A percentile compares a stretch with the other conserved stretches of the same genome.
phyloP scores from a whole-genome alignment of 257 asterid species.

The Solanum raphanifolium region DNA sequence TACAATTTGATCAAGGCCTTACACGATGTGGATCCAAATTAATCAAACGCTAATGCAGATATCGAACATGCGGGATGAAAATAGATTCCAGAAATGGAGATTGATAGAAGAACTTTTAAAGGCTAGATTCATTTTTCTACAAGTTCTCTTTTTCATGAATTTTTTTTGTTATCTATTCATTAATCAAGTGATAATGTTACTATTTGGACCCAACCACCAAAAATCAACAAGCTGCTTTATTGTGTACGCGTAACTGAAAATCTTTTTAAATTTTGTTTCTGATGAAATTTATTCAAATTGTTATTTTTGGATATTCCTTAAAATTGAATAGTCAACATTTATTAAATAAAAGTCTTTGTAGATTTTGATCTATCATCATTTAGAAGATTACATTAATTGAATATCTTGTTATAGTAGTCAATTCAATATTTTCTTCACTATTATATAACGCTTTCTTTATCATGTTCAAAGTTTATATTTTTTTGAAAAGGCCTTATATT shows the following conservation, averaged over 20 bases:
- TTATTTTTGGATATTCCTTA: background rate
- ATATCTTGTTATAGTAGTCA: background rate
- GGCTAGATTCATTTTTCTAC: background rate
- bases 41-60: no score
- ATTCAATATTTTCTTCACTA: background rate
- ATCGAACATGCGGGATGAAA: no score
- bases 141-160: no score
- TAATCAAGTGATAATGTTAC: no score
- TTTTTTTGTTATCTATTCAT: no score
- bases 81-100: background rate
- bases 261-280: no score
- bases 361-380: background rate
- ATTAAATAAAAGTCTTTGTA: background rate
- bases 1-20: no score
- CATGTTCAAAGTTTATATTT: background rate
- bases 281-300: no score
- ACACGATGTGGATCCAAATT: no score
- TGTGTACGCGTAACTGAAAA: no score
- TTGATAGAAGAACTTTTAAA: background rate
- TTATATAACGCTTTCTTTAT: background rate
- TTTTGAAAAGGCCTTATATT: background rate
- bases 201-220: no score
- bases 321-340: background rate
- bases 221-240: no score
- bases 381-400: background rate